Percentiles rank a stretch among this genome's conserved stretches.
These are phyloP conservation scores for Aquanectria penicillioides DNA, from an alignment of 2,329 filamentous ascomycete species.

Conservation along the genomic window DNA sequence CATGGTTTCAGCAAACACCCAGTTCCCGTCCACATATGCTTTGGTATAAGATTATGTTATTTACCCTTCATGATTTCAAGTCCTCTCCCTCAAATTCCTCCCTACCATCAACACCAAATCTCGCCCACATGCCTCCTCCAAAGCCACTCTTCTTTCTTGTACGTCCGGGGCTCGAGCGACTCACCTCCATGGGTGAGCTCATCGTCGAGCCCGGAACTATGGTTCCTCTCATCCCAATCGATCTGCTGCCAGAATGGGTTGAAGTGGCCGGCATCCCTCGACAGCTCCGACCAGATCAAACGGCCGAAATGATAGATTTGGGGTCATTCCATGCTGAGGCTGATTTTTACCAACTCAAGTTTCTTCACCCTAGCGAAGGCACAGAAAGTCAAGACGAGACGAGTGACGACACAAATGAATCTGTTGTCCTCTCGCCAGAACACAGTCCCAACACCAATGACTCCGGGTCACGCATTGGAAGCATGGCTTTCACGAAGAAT, in stretches of 20 bases:
- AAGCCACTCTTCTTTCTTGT: constrained; percentile 53
- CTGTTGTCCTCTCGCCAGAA: constrained; percentile 1
- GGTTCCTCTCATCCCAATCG: constrained; percentile 64
- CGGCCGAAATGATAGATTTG: constrained; percentile 50
- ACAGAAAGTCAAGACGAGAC: not conserved
- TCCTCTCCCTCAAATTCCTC: not conserved
- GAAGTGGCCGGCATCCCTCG: constrained; percentile 56
- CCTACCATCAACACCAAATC: not conserved
- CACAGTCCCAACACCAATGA: not conserved
- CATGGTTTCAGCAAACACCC: too few relatives aligned
- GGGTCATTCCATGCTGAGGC: constrained; percentile 42
- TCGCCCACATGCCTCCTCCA: constrained; percentile 29
- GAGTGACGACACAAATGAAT: constrained; percentile 3
- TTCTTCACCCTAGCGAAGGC: constrained; percentile 17
- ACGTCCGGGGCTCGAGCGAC: constrained; percentile 47
- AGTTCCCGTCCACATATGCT: too few relatives aligned
- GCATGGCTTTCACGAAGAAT: not conserved
- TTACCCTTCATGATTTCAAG: too few relatives aligned
- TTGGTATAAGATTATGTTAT: too few relatives aligned
- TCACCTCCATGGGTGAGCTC: constrained; percentile 34
- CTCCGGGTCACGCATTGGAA: not conserved
- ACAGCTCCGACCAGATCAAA: constrained; percentile 50
- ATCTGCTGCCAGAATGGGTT: constrained; percentile 61
- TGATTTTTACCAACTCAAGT: constrained; percentile 31
- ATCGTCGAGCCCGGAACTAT: constrained; percentile 46